Percentiles rank a stretch among this genome's conserved stretches.
Evolutionary conservation across 352 stramenopile genomes (phyloP).

Genomic region (Phytophthora pseudosyringae): DNA sequence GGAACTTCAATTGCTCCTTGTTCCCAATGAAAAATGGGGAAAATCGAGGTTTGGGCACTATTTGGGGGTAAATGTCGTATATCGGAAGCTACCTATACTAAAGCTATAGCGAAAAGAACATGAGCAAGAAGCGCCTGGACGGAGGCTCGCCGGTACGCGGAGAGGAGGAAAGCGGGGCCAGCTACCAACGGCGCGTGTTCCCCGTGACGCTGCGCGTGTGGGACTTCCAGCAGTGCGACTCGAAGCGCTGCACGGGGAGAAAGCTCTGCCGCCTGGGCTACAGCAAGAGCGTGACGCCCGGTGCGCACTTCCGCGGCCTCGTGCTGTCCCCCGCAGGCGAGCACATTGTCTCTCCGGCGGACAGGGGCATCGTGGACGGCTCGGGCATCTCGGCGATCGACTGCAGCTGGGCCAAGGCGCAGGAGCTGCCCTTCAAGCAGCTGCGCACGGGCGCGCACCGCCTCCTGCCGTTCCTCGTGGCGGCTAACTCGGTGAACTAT

Average conservation of each 20-base stretch:
- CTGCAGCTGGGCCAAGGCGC: slow-evolving; percentile 97
- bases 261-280: slow-evolving; percentile 94
- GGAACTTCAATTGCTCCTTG: no score
- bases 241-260: slow-evolving; percentile 94
- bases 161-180: slow-evolving; percentile 73
- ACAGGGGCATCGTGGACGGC: slow-evolving; percentile 76
- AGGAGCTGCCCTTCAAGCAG: slow-evolving; percentile 96
- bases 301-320: slow-evolving; percentile 93
- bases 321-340: slow-evolving; percentile 94
- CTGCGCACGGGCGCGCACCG: slow-evolving; percentile 95
- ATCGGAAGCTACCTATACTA: no score
- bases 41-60: no score
- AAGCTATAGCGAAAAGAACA: background rate
- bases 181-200: slow-evolving; percentile 76
- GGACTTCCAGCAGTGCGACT: slow-evolving; percentile 96
- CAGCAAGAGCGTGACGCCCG: slow-evolving; percentile 93
- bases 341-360: slow-evolving; percentile 90
- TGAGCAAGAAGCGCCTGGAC: slow-evolving; percentile 43
- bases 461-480: slow-evolving; percentile 97
- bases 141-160: slow-evolving; percentile 33
- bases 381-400: slow-evolving; percentile 96
- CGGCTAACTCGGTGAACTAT: slow-evolving; percentile 99
- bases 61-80: no score
- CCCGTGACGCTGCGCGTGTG: slow-evolving; percentile 92
- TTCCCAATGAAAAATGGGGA: no score